Evolutionary conservation across 495 filamentous ascomycete genomes (phyloP), one percentile per base, ranked within the genome.

Genomic region (Hyaloscypha bicolor): DNA sequence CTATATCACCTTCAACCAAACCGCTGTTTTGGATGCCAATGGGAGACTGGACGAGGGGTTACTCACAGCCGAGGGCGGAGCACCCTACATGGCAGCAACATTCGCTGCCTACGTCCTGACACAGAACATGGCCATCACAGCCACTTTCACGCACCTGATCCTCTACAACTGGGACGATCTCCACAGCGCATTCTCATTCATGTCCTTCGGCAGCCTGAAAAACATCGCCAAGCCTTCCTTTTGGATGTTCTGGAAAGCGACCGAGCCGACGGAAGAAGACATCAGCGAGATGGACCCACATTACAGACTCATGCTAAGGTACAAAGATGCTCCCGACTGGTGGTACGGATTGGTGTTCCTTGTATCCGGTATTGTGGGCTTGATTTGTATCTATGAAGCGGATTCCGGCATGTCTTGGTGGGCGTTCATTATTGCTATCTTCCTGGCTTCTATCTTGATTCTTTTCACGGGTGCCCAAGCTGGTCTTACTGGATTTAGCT

Each of bases 291-390:
- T 76, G n/a, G 83, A 85, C 64, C 79, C 76, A 0, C 83, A 85
- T 58, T 81, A 83, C 69, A 69, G 70, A 39, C 45, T 64, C 16
- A 64, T 64, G 62, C 68, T 73, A 62, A 63, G 71, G 19, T 87
- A 86, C 72, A 80, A 83, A 57, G 83, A 85, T 65, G 72, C 75
- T 4, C 84, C 86, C 8, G 76, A 76, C 71, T 86, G 82, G 83
- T 87, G 86, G 86, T 88, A 84, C 52, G 70, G 72, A 0, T 60
- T 66, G 0, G 71, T 85, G 1, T 74, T 87, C 16, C 65, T 83
- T 32, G 45, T 78, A 31, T 82, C 79, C 51, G 82, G 85, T 52
- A 62, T 83, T 35, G 74, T 84, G 2, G 86, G 85, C 4, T 69
- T 87, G 16, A 75, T 81, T 39, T 77, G 79, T 16, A 77, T 78